Conservation (phyloP, 2,329 filamentous ascomycete species). For the Verticillium tricorpus region DNA sequence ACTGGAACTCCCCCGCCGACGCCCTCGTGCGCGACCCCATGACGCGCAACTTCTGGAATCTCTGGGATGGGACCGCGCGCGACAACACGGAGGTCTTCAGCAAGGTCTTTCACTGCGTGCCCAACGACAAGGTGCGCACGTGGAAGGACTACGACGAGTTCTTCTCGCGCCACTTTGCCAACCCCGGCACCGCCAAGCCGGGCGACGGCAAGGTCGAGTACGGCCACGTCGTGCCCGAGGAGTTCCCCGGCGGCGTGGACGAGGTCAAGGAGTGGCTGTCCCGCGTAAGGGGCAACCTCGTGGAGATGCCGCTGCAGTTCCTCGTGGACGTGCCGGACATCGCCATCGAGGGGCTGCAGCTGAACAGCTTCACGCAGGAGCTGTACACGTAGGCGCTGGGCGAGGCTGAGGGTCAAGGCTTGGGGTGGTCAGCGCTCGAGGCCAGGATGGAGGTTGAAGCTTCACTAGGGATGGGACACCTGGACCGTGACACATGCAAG, state of each 20-base stretch:
- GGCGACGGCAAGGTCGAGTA: slow-evolving; percentile 64
- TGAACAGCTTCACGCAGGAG: slow-evolving; percentile 69
- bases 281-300: slow-evolving; percentile 63
- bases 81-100: slow-evolving; percentile 78
- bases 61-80: slow-evolving; percentile 70
- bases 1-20: slow-evolving; percentile 65
- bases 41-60: slow-evolving; percentile 58
- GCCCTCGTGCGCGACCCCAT: slow-evolving; percentile 71
- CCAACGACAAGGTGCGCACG: slow-evolving; percentile 60
- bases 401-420: too few species aligned
- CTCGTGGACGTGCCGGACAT: slow-evolving; percentile 77
- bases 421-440: too few species aligned
- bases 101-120: slow-evolving; percentile 76
- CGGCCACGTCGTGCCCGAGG: slow-evolving; percentile 80
- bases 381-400: slow-evolving; percentile 54
- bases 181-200: slow-evolving; percentile 40
- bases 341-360: slow-evolving; percentile 71
- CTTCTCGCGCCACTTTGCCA: slow-evolving; percentile 63
- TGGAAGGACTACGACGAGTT: slow-evolving; percentile 73
- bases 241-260: slow-evolving; percentile 69
- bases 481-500: too few species aligned
- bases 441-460: too few species aligned
- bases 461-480: too few species aligned
- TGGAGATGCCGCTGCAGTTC: slow-evolving; percentile 91
- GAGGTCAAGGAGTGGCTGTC: slow-evolving; percentile 68